phyloP scores from a whole-genome alignment of 129 eudicot genomes.

The Smallanthus sonchifolius region DNA sequence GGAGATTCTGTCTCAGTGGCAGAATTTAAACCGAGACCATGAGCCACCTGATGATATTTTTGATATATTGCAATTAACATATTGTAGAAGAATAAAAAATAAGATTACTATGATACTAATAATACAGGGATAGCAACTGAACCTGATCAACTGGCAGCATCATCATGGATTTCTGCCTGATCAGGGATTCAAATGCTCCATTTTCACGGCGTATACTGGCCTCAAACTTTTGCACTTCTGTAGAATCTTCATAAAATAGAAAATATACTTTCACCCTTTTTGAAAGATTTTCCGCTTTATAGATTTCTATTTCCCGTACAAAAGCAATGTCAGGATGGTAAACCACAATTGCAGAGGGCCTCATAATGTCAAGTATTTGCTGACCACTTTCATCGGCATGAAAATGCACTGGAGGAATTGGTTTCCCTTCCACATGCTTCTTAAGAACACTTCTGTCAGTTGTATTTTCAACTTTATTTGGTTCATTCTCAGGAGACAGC shows the following conservation, averaged over 20 bases:
- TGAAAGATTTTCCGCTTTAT: conserved; percentile 82
- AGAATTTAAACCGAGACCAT: conserved; percentile 45
- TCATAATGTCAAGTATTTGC: conserved; percentile 65
- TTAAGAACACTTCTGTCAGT: conserved; percentile 36
- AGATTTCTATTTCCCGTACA: conserved; percentile 86
- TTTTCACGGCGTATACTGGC: conserved; percentile 92
- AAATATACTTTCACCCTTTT: conserved; percentile 78
- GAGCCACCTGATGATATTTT: conserved; percentile 57
- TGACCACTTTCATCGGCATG: conserved; percentile 79
- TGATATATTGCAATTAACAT: neutral
- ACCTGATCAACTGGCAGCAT: conserved; percentile 89
- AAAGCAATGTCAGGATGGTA: conserved; percentile 94
- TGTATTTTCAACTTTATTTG: conserved; percentile 5
- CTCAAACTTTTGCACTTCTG: conserved; percentile 91
- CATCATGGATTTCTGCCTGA: conserved; percentile 95
- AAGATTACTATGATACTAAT: neutral
- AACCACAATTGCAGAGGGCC: conserved; percentile 70
- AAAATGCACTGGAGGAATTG: conserved; percentile 68
- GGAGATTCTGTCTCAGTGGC: conserved; percentile 51
- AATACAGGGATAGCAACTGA: neutral
- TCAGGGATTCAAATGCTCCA: conserved; percentile 95
- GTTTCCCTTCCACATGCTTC: conserved; percentile 48
- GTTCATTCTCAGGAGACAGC: conserved; percentile 27
- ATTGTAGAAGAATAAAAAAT: neutral
- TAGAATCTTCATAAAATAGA: conserved; percentile 91